Base-by-base conservation (phyloP, 176 grass and related monocot species). In the Neostapfia colusana region DNA sequence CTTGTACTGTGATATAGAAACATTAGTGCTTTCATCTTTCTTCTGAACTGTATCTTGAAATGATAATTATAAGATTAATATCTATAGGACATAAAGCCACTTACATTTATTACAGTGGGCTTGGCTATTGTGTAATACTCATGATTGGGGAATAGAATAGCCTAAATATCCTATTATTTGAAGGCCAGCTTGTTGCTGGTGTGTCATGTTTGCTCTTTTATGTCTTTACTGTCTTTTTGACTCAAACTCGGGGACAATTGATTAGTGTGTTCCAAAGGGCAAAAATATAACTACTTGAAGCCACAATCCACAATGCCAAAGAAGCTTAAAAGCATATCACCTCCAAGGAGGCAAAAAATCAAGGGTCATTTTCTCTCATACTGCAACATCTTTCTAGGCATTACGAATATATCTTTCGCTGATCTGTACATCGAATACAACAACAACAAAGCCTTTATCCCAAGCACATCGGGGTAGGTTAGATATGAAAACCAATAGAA, bases 21-120 rank as follows among this genome's bases (percentile, higher is more conserved):
- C 7, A 27, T 79, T 69, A 0, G 17, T 78, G 8, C 24, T 35
- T 62, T 11, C 25, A 46, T 71, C 9, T 25, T 43, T 17, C 26
- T 71, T 79, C 24, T 53, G 31, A 48, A 26, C 36, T 73, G 17
- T 76, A 51, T n/a, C 26, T 63, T 17, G 12, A 35, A 71, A 51
- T 71, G 20, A n/a, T 71, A 65, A 65, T 20, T 11, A 36, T 63
- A 17, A 18, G 20, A 9, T 81, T 57, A 28, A 44, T 46, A 70
- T 48, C 18, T 56, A 70, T 86, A 45, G 48, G 28, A 63, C 50
- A 48, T 46, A 37, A 57, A 56, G 27, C 15, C 27, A 66, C n/a
- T 56, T 46, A 61, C 6, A 34, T 16, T 48, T 36, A 34, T 36
- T 18, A 27, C 20, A 65, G 26, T 55, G 37, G 39, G 40, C 26